Percentiles rank a stretch among this genome's conserved stretches.
These are phyloP conservation scores for Prunus kanzakura DNA, from an alignment of 306 rosid genomes.

Conservation along the genomic window DNA sequence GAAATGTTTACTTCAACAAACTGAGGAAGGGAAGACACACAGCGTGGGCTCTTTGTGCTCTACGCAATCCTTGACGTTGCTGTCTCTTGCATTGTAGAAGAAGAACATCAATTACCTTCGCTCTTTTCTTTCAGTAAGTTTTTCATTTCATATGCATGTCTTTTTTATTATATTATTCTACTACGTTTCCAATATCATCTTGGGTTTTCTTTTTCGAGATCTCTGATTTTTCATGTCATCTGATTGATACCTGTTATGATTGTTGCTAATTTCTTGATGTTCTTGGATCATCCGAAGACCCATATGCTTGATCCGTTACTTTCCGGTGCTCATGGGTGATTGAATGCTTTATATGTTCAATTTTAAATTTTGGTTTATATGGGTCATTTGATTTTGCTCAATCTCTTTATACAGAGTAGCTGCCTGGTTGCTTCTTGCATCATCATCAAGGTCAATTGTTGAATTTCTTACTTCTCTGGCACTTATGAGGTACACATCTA, in stretches of 20 bases:
- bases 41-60: slow-evolving; percentile 6
- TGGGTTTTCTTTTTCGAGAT: background rate
- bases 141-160: background rate
- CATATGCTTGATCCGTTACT: background rate
- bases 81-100: slow-evolving; percentile 5
- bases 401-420: slow-evolving; percentile 4
- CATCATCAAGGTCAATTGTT: background rate
- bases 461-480: background rate
- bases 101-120: background rate
- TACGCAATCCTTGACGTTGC: slow-evolving; percentile 5
- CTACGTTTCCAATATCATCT: background rate
- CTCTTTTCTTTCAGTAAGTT: background rate
- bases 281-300: background rate
- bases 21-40: background rate
- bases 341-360: background rate
- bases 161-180: background rate
- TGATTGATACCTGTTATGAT: background rate
- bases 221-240: background rate
- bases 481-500: background rate
- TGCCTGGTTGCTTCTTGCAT: background rate
- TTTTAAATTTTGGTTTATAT: background rate
- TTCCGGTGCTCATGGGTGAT: background rate
- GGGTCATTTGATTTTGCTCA: background rate
- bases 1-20: background rate
- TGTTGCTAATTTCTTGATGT: background rate